Evolutionary conservation across 2,329 filamentous ascomycete genomes (phyloP).

Genomic region (Penicillium sp.): DNA sequence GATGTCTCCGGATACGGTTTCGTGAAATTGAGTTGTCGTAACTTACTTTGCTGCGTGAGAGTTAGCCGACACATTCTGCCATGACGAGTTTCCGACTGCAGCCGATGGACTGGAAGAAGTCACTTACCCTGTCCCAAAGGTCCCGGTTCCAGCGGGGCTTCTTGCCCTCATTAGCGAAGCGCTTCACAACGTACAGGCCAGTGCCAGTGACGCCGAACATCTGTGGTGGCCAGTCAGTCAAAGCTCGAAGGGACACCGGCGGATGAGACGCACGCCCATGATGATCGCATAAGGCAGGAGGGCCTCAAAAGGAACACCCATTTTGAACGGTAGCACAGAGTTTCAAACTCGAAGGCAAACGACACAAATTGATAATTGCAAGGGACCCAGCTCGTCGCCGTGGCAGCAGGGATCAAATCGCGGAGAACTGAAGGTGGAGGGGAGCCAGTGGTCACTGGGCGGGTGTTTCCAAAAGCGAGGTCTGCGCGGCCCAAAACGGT

Average conservation of each 20-base stretch:
- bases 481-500: slow-evolving; percentile 33
- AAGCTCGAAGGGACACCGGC: slow-evolving; percentile 19
- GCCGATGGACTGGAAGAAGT: slow-evolving; percentile 6
- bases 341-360: neutral
- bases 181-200: slow-evolving; percentile 59
- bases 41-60: slow-evolving; percentile 56
- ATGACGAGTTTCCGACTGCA: slow-evolving; percentile 17
- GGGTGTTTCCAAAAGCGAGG: slow-evolving; percentile 24
- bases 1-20: no score
- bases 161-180: slow-evolving; percentile 66
- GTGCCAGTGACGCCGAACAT: slow-evolving; percentile 64
- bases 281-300: slow-evolving; percentile 66
- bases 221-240: slow-evolving; percentile 42
- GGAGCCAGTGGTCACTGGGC: slow-evolving; percentile 9
- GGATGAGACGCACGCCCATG: slow-evolving; percentile 54
- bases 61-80: slow-evolving; percentile 43
- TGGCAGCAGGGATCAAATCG: slow-evolving; percentile 15
- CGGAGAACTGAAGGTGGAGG: slow-evolving; percentile 22
- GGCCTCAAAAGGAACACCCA: slow-evolving; percentile 69
- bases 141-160: slow-evolving; percentile 61
- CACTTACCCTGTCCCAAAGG: slow-evolving; percentile 65
- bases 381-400: slow-evolving; percentile 12
- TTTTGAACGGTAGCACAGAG: slow-evolving; percentile 33
- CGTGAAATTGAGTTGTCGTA: slow-evolving; percentile 13
- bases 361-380: neutral